Evolutionary conservation across 768 basidiomycete species (phyloP).

Genomic region (Cystofilobasidium bisporidii): DNA sequence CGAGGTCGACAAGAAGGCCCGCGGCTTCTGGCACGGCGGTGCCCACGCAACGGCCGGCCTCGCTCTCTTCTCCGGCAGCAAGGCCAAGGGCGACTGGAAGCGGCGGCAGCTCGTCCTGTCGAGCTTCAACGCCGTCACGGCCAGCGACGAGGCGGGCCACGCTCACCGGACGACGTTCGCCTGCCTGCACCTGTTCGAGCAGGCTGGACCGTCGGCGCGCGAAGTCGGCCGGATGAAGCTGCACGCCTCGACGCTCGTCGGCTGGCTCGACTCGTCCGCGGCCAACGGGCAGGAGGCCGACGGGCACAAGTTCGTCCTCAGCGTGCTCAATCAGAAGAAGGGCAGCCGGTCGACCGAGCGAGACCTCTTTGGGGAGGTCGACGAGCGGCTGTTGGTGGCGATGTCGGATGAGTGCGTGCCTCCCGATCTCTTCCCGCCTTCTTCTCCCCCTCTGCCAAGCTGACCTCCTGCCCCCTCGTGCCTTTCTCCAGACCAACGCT

Average conservation of each 20-base stretch:
- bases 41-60: neutral
- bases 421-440: neutral
- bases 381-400: neutral
- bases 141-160: neutral
- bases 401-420: slow-evolving; percentile 6
- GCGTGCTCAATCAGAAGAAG: neutral
- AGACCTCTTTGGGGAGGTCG: neutral
- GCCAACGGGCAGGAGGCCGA: neutral
- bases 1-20: neutral
- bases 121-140: neutral
- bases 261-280: neutral
- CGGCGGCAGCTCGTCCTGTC: neutral
- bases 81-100: neutral
- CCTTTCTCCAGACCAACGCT: neutral
- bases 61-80: neutral
- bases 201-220: neutral
- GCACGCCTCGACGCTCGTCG: neutral
- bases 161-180: neutral
- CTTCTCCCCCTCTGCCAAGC: neutral
- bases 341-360: neutral
- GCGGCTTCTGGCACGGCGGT: neutral
- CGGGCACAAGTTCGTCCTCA: neutral
- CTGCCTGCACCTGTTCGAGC: slow-evolving; percentile 4
- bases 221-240: slow-evolving; percentile 8
- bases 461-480: neutral